Evolutionary conservation across 2,329 filamentous ascomycete species (phyloP).

Genomic region (Nemania sp.): DNA sequence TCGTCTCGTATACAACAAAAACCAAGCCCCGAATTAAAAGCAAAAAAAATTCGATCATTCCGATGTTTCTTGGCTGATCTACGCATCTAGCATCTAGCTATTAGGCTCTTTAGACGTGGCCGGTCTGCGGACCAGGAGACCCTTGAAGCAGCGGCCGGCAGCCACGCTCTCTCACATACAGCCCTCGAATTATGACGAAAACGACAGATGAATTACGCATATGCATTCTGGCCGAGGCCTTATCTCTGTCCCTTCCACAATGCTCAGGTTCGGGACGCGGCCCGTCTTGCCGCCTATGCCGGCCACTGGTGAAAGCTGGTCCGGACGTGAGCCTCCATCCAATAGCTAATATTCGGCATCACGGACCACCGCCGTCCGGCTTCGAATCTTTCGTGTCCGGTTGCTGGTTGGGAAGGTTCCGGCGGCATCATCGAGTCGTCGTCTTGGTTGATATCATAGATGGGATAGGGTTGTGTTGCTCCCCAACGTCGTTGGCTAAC

Average conservation of each 20-base stretch:
- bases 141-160: not conserved
- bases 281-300: slow-evolving; percentile 20
- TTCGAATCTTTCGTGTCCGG: slow-evolving; percentile 14
- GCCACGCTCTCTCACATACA: not conserved
- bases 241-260: slow-evolving; percentile 13
- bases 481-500: not conserved
- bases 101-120: slow-evolving; percentile 24
- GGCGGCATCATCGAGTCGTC: slow-evolving; percentile 3
- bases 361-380: slow-evolving; percentile 25
- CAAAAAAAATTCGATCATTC: slow-evolving; percentile 13
- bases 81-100: slow-evolving; percentile 8
- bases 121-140: slow-evolving; percentile 13
- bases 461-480: not conserved
- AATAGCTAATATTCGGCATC: slow-evolving; percentile 22
- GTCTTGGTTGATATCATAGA: not conserved
- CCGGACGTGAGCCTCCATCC: slow-evolving; percentile 18
- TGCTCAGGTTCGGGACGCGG: slow-evolving; percentile 16
- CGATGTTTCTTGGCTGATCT: slow-evolving; percentile 24
- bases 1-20: slow-evolving; percentile 19
- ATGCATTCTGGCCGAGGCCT: slow-evolving; percentile 9
- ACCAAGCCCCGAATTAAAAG: slow-evolving; percentile 16
- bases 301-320: slow-evolving; percentile 5
- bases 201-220: slow-evolving; percentile 14
- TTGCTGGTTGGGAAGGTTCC: slow-evolving; percentile 5
- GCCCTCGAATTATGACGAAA: slow-evolving; percentile 10